phyloP scores from a whole-genome alignment of 2,329 filamentous ascomycete genomes.

The Claviceps pazoutovae region DNA sequence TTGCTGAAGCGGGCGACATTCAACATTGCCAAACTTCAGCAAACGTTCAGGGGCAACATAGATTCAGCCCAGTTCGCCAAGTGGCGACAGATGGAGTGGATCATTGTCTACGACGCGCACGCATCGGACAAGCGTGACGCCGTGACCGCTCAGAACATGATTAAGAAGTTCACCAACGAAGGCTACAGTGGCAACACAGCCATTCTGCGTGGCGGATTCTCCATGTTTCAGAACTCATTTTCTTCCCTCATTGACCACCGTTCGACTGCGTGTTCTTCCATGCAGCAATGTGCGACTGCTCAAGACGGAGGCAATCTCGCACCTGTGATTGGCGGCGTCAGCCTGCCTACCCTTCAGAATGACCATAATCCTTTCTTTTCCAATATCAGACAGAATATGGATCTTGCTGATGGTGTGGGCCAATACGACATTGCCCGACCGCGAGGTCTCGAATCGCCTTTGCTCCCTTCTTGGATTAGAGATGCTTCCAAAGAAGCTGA shows the following conservation, averaged over 20 bases:
- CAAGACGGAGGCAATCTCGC: constrained; percentile 28
- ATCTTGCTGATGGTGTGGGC: constrained; percentile 83
- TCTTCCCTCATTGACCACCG: constrained; percentile 48
- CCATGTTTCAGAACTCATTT: constrained; percentile 53
- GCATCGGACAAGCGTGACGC: constrained; percentile 73
- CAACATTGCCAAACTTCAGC: constrained; percentile 72
- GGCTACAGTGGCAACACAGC: constrained; percentile 62
- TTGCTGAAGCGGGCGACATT: constrained; percentile 83
- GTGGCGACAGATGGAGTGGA: constrained; percentile 61
- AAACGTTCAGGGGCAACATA: constrained; percentile 63
- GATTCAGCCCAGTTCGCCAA: constrained; percentile 60
- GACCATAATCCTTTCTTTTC: constrained; percentile 81
- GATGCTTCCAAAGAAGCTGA: constrained; percentile 52
- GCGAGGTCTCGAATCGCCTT: constrained; percentile 28
- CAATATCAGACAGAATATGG: constrained; percentile 94
- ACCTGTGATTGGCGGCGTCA: constrained; percentile 80
- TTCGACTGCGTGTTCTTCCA: constrained; percentile 19
- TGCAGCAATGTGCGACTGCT: constrained; percentile 11
- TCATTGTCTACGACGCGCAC: constrained; percentile 76
- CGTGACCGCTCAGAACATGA: constrained; percentile 64
- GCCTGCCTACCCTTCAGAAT: constrained; percentile 56
- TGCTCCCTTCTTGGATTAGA: constrained; percentile 65
- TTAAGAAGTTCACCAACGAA: constrained; percentile 84
- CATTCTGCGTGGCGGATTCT: constrained; percentile 73
- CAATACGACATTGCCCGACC: constrained; percentile 50